phyloP scores from a whole-genome alignment of 768 basidiomycete genomes.

The Phanerochaete sordida region DNA sequence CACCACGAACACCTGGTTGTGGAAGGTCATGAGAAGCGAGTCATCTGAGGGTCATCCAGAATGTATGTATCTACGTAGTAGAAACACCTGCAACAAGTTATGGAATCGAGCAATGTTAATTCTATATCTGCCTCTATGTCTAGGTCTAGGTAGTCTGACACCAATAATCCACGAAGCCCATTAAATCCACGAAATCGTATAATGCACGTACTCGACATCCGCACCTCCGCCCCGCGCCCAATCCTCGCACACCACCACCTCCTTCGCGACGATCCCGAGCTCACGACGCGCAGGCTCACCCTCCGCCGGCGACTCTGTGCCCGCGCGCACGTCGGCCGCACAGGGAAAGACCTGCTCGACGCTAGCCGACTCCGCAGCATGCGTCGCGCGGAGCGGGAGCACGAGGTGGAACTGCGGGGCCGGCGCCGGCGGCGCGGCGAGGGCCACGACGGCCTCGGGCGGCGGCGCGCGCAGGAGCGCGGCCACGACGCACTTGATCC shows the following conservation, averaged over 20 bases:
- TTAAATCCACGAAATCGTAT: constrained; percentile 63
- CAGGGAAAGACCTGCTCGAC: constrained; percentile 54
- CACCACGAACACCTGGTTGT: too few relatives aligned
- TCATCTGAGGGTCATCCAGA: too few relatives aligned
- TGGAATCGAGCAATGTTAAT: too few relatives aligned
- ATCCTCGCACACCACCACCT: constrained; percentile 52
- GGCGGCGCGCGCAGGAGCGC: constrained; percentile 33
- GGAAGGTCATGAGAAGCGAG: too few relatives aligned
- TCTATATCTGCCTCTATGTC: not conserved
- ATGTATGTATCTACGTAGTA: too few relatives aligned
- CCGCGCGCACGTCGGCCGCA: constrained; percentile 4
- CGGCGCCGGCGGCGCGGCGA: constrained; percentile 4
- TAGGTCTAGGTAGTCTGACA: not conserved
- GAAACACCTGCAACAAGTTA: too few relatives aligned
- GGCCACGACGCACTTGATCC: constrained; percentile 42
- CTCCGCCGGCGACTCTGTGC: constrained; percentile 4
- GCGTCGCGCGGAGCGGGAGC: constrained; percentile 70
- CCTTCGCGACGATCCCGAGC: constrained; percentile 51
- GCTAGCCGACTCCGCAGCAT: constrained; percentile 52
- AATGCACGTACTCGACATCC: constrained; percentile 69
- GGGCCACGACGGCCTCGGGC: constrained; percentile 19
- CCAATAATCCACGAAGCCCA: not conserved
- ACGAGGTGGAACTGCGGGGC: constrained; percentile 60
- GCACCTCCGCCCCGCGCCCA: constrained; percentile 27
- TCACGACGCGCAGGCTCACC: constrained; percentile 12